phyloP scores from a whole-genome alignment of 129 eudicot species.

The Pseudognaphalium luteoalbum region DNA sequence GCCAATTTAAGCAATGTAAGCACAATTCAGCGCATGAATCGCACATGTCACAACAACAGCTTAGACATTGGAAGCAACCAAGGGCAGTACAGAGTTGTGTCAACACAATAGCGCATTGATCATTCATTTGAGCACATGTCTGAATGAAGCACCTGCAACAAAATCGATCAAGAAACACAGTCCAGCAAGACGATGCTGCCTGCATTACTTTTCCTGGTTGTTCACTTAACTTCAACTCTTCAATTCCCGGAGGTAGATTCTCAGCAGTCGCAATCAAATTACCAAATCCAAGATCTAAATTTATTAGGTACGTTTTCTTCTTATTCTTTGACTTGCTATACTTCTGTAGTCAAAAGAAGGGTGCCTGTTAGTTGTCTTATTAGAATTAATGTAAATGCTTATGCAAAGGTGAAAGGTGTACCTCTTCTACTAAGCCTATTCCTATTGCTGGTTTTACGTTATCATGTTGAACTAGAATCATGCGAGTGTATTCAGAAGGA shows the following conservation, averaged over 20 bases:
- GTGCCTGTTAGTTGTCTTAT: not conserved
- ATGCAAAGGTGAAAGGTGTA: conserved; percentile 32
- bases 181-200: conserved; percentile 55
- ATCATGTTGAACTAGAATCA: conserved; percentile 54
- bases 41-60: conserved; percentile 66
- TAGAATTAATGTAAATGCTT: not conserved
- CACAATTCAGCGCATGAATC: conserved; percentile 42
- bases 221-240: conserved; percentile 51
- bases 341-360: conserved; percentile 39
- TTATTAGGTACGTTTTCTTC: conserved; percentile 38
- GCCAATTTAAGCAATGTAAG: conserved; percentile 22
- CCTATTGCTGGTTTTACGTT: conserved; percentile 36
- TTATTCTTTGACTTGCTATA: conserved; percentile 25
- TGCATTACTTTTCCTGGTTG: conserved; percentile 49
- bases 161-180: conserved; percentile 36
- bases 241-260: conserved; percentile 54
- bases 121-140: conserved; percentile 47
- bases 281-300: conserved; percentile 68
- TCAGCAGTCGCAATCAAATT: conserved; percentile 62
- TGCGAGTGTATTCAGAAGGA: conserved; percentile 74
- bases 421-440: conserved; percentile 48
- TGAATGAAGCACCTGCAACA: conserved; percentile 86
- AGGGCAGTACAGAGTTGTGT: conserved; percentile 76
- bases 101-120: conserved; percentile 56
- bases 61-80: conserved; percentile 70